Conservation (phyloP, 805 yeast species). For the Yarrowia porcina region DNA sequence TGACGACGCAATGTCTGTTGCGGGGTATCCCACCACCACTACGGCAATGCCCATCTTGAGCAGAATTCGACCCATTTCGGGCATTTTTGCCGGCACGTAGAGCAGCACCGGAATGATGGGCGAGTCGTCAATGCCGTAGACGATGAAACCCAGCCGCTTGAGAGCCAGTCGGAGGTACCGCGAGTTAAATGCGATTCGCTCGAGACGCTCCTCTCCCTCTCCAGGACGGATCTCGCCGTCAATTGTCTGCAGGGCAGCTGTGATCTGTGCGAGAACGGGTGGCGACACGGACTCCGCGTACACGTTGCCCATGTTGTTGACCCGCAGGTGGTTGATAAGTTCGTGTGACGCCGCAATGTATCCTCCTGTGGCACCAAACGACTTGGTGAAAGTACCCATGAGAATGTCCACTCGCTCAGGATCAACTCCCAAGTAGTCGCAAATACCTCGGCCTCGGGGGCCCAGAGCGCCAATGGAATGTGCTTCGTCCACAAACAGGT, state of each 20-base stretch:
- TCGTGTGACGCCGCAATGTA: slow-evolving; percentile 76
- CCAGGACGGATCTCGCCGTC: slow-evolving; percentile 83
- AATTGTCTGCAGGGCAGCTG: slow-evolving; percentile 72
- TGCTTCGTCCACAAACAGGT: slow-evolving; percentile 92
- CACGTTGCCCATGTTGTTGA: slow-evolving; percentile 65
- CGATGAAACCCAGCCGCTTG: slow-evolving; percentile 88
- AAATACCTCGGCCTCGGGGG: slow-evolving; percentile 87
- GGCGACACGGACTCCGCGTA: slow-evolving; percentile 90
- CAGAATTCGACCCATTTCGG: slow-evolving; percentile 81
- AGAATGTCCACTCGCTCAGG: slow-evolving; percentile 76
- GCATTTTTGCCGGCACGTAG: slow-evolving; percentile 92
- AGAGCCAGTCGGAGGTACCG: slow-evolving; percentile 88
- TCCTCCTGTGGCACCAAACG: slow-evolving; percentile 99
- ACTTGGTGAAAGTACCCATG: slow-evolving; percentile 97
- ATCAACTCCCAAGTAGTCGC: slow-evolving; percentile 83
- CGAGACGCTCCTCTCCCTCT: slow-evolving; percentile 86
- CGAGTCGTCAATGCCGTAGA: slow-evolving; percentile 91
- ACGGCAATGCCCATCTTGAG: slow-evolving; percentile 80
- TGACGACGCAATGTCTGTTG: slow-evolving; percentile 85
- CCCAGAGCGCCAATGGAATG: slow-evolving; percentile 99
- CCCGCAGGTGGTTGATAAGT: slow-evolving; percentile 69
- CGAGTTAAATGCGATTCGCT: slow-evolving; percentile 93
- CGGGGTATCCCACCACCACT: slow-evolving; percentile 97
- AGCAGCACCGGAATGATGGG: slow-evolving; percentile 90
- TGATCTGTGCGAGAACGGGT: slow-evolving; percentile 84